Conservation (phyloP, 1,284 basidiomycete species). For the Naganishia albida region DNA sequence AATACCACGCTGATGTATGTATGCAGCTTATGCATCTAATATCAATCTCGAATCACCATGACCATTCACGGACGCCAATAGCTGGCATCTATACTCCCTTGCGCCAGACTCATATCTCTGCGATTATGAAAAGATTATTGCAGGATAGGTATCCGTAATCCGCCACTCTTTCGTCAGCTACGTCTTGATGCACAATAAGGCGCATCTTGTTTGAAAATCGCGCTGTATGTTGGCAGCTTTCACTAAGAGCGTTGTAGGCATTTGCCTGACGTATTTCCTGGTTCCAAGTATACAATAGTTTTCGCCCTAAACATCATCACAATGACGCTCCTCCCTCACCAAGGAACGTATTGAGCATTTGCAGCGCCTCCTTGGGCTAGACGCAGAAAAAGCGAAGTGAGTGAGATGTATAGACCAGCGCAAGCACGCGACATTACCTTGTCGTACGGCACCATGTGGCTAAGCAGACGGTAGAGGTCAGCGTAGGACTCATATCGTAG, state of each 20-base stretch:
- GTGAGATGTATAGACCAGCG: background rate
- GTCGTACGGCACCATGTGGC: slow-evolving; percentile 56
- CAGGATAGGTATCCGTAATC: no score
- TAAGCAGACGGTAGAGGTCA: slow-evolving; percentile 37
- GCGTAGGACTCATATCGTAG: background rate
- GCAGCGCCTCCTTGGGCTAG: slow-evolving; percentile 48
- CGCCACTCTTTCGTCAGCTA: no score
- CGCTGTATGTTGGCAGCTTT: no score
- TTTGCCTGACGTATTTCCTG: no score
- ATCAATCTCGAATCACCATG: no score
- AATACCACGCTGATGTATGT: background rate
- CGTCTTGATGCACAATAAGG: no score
- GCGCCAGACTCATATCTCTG: no score
- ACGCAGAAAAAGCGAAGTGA: no score
- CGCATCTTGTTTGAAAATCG: background rate
- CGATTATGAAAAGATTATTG: no score
- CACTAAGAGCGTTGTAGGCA: no score
- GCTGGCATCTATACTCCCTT: background rate
- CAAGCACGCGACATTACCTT: slow-evolving; percentile 36
- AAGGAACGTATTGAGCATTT: slow-evolving; percentile 52
- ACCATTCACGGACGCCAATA: background rate
- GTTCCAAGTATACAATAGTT: no score
- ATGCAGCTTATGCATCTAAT: no score
- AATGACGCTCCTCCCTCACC: slow-evolving; percentile 21
- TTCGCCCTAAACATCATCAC: background rate